Percentiles rank a stretch among this genome's conserved stretches.
Conservation (phyloP, 306 rosid species). For the Vigna nakashimae region DNA sequence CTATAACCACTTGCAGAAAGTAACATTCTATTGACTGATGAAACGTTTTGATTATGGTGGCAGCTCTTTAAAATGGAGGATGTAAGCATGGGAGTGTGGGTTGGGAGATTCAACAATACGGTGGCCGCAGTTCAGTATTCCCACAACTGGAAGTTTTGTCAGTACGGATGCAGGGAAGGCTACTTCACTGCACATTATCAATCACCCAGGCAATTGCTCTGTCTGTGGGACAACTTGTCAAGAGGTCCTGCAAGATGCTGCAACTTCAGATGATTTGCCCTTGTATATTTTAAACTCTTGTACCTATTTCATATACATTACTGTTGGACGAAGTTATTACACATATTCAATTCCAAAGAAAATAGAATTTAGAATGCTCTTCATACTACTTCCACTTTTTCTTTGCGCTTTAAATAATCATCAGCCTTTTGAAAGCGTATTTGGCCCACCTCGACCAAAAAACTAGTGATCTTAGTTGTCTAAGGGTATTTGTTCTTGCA, state of each 20-base stretch:
- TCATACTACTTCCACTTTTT: neutral
- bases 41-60: constrained; percentile 40
- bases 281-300: constrained; percentile 12
- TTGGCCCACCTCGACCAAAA: too few relatives aligned
- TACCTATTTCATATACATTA: constrained; percentile 36
- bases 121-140: constrained; percentile 70
- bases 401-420: neutral
- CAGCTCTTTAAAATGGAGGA: constrained; percentile 99
- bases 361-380: constrained; percentile 34
- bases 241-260: constrained; percentile 87
- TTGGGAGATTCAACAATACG: constrained; percentile 70
- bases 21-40: constrained; percentile 9
- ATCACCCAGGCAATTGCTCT: constrained; percentile 95
- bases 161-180: constrained; percentile 89
- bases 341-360: constrained; percentile 36
- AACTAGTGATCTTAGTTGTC: too few relatives aligned
- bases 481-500: too few relatives aligned
- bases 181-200: constrained; percentile 98
- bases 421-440: neutral
- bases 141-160: constrained; percentile 98
- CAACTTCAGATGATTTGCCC: constrained; percentile 70
- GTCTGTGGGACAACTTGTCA: constrained; percentile 90
- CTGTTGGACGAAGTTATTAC: constrained; percentile 32
- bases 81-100: constrained; percentile 99
- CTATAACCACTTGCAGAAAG: neutral